Base-by-base conservation (phyloP, 2,329 filamentous ascomycete genomes). In the Xylariaceae sp. region DNA sequence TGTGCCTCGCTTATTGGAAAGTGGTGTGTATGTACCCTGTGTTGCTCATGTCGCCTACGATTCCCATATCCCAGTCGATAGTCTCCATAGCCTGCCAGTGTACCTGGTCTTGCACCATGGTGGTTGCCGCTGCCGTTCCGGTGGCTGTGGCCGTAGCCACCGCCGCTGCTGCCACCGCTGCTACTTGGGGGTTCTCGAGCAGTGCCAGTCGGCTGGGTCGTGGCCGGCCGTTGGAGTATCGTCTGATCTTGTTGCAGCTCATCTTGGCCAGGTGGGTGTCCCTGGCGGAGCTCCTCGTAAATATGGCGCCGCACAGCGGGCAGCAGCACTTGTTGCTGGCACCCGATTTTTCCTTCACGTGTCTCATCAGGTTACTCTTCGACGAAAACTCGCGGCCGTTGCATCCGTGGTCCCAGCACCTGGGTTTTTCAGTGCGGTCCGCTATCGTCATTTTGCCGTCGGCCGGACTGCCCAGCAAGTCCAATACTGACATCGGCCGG, bases 391-490 rank as follows among this genome's bases (percentile, higher is more conserved):
- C 51, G 9, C 49, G 47, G 7, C 53, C 53, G 31, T 55, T 54
- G 42, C 53, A 55, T 28, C 53, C 53, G 30, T 55, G 53, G 19
- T 55, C 53, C 53, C 53, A 55, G 26, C 53, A 55, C 7, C 48
- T 47, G 33, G 53, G 47, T 32, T 55, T 55, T 17, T 49, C 51
- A 31, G 35, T 42, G 31, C 34, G 35, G 5, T 50, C 45, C 33
- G 37, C 34, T 28, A n/a, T n/a, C n/a, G n/a, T n/a, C n/a, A 44
- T 15, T 16, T 28, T 38, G 12, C 50, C 50, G 9, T 50, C 45
- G 16, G 31, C 40, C 32, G 33, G 35, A 29, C 24, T 46, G 18
- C 44, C 45, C 40, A 46, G 34, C 26, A 51, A 41, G 37, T 54
- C 51, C 18, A 38, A 21, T 13, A 41, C 31, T 12, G 38, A 35